Evolutionary conservation across 2,329 filamentous ascomycete species (phyloP), one percentile per base, ranked within the genome.

Genomic region (Penicillium sp.): DNA sequence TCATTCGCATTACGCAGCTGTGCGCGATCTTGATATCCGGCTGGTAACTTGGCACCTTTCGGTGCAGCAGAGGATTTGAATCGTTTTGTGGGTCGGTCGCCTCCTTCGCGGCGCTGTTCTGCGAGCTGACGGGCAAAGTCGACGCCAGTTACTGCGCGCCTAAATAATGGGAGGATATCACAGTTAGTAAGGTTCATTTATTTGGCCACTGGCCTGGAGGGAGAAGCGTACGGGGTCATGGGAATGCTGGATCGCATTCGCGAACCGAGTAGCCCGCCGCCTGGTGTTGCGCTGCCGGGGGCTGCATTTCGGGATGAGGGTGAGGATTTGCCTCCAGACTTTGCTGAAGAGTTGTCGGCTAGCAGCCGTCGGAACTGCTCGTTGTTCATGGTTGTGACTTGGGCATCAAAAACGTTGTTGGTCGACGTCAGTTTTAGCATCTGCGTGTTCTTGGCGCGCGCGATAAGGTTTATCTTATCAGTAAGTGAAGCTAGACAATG

Each of bases 281-380:
- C 79, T 49, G 78, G 71, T 61, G 78, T 82, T 80, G 83, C 68
- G 74, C 71, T 75, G 76, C 58, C 73, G 56, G 65, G 75, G 57
- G 60, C 68, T 48, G 69, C 70, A 65, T 66, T 65, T 43, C 55
- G 58, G 24, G 50, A 51, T 46, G 62, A 60, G 47, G 59, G 37
- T 35, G 46, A 29, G n/a, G 50, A 42, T 51, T 61, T 60, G 8
- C 44, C 53, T 22, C 49, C 47, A 60, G 60, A 51, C 63, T 39
- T 72, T 24, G 52, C 54, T 1, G 59, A 64, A 8, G 81, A 74
- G 3, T 78, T 82, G 63, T 84, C 77, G 75, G 87, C 80, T 22
- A 96, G 76, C 7, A 98, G 83, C 62, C 89, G 89, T 54, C 95
- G 89, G 70, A 99, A 99, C 68, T 97, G 91, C 44, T 92, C 86